These are phyloP conservation scores for Hortiboletus campestris DNA, from an alignment of 768 basidiomycete species.

Conservation along the genomic window DNA sequence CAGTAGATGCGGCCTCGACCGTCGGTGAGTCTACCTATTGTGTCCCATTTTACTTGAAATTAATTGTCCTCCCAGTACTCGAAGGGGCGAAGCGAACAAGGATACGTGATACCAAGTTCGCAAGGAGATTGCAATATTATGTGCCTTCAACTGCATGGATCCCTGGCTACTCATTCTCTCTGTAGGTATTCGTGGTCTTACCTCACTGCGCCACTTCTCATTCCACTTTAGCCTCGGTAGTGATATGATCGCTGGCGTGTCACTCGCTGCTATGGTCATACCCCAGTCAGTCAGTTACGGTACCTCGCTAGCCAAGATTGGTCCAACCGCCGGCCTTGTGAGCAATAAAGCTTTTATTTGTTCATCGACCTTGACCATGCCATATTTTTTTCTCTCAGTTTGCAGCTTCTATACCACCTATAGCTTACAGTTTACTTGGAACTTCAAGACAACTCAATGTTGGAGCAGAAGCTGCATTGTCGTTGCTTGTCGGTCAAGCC, in stretches of 20 bases:
- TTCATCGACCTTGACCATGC: background rate
- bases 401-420: conserved; percentile 80
- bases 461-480: conserved; percentile 87
- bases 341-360: conserved; percentile 24
- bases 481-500: conserved; percentile 84
- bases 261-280: conserved; percentile 81
- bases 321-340: conserved; percentile 82
- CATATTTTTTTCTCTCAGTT: conserved; percentile 45
- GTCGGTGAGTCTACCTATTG: conserved; percentile 11
- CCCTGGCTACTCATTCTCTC: conserved; percentile 65
- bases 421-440: conserved; percentile 89
- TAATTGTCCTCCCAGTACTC: background rate
- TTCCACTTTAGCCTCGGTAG: conserved; percentile 47
- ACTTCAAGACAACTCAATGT: conserved; percentile 80
- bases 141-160: conserved; percentile 79
- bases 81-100: conserved; percentile 15
- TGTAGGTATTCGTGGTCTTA: conserved; percentile 43
- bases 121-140: conserved; percentile 65
- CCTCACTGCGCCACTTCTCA: background rate
- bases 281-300: conserved; percentile 92
- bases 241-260: conserved; percentile 82
- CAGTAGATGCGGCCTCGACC: conserved; percentile 17
- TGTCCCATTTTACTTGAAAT: background rate
- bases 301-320: conserved; percentile 79
- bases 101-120: conserved; percentile 32